Base-by-base conservation (phyloP, 257 asterid genomes). In the Pogostemon cablin region DNA sequence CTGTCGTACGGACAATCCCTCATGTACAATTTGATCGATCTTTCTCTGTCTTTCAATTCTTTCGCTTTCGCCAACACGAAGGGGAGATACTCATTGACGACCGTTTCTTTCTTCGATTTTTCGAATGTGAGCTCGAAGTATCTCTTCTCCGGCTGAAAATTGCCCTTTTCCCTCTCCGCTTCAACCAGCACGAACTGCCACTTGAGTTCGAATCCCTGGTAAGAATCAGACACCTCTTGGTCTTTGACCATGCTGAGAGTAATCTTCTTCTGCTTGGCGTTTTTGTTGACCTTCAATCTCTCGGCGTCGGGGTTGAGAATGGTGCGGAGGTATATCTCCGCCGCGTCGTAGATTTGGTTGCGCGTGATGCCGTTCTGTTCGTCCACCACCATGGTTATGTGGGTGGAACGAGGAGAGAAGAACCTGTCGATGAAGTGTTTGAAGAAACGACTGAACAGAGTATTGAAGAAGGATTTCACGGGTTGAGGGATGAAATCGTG, bases 291-390 rank as follows among this genome's bases (percentile, higher is more conserved):
- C 49, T 78, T 84, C 44, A 92, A 68, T 2, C 90, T 53, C 1
- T 82, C 89, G 0, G 91, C 52, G 46, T 71, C 47, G 3, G 95
- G 91, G 66, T 84, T 78, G 75, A 86, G 84, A 25, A 65, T 80
- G 1, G 93, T 81, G 6, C 88, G 78, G 44, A 89, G 93, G 74
- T 89, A 89, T 6, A 82, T 64, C 54, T 91, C 96, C 0, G 95
- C 91, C 0, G 93, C 89, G 44, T 89, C 95, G 72, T 84, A 89
- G 62, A 87, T 71, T 25, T 86, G 86, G 76, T 89, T 91, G 37
- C 87, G 80, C 25, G 71, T 34, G 67, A 89, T 74, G 20, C 97
- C 95, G 72, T 6, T 65, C 10, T 86, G 81, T 75, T 91, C 95
- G 66, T 92, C 96, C 11, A 92, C 79, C 41, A 87, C 81, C 70